Evolutionary conservation across 2,329 filamentous ascomycete genomes (phyloP), one percentile per base, ranked within the genome.

Genomic region (Xylariomycetidae sp.): DNA sequence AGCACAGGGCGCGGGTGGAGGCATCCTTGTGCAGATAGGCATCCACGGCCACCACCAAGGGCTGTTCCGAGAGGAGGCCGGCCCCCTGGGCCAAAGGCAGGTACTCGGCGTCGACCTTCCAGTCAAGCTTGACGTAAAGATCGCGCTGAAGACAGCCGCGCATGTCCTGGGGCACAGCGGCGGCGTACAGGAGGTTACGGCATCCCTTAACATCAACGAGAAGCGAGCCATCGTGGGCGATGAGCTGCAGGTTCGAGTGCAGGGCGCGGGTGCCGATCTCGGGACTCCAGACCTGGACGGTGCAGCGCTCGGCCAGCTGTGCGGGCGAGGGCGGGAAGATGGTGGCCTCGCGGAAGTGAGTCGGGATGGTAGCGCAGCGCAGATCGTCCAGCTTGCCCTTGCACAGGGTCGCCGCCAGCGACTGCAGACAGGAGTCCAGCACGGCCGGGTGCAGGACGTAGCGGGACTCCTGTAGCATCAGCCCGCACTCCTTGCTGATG

Each of bases 31-130:
- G 25, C 6, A 34, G 15, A 10, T 23, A 6, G 4, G 24, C 6
- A 7, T 34, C 32, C 4, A 24, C 26, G 16, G 24, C 12, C 8
- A 20, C 16, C 16, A n/a, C 3, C n/a, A 34, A 7, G 24, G 24
- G 7, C 5, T 22, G 5, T 10, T 7, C 17, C 18, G 24, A 10
- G 2, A 29, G 17, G 9, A n/a, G 8, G n/a, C 17, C 17, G 6
- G 15, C 25, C 4, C 29, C 13, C 5, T 29, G 7, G 14, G 25
- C 25, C 32, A 16, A 29, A 5, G 7, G 15, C 9, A 34, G 25
- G 18, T 34, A 34, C n/a, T 34, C 25, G 10, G 10, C 15, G 13
- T 34, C 32, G 6, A 34, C n/a, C 14, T 34, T 29, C 32, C 32
- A 34, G 6, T 34, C 32, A 5, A 20, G 7, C 18, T 34, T 27